Percentiles rank a stretch among this genome's conserved stretches.
Conservation (phyloP, 2,329 filamentous ascomycete species). For the Colletotrichum abscissum region DNA sequence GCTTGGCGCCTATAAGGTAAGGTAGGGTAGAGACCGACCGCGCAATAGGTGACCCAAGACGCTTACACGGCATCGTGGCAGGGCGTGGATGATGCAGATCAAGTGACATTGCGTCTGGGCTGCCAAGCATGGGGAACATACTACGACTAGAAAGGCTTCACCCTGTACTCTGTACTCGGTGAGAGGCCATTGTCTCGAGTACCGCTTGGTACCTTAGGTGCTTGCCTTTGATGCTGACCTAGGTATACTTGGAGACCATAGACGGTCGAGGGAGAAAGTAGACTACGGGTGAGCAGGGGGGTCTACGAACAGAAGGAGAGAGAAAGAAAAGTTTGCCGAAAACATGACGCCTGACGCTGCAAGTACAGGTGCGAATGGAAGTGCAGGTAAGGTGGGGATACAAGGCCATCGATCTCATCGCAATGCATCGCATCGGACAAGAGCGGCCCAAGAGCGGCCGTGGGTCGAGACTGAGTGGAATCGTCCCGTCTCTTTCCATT, state of each 20-base stretch:
- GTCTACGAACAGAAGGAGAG: neutral
- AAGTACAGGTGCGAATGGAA: neutral
- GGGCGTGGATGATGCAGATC: constrained; percentile 6
- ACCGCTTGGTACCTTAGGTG: neutral
- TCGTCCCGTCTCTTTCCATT: neutral
- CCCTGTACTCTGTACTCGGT: neutral
- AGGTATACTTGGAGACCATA: too few species aligned
- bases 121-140: neutral
- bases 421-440: neutral
- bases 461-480: neutral
- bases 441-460: neutral
- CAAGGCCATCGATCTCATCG: constrained; percentile 17
- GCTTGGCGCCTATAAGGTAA: neutral
- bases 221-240: neutral
- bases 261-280: neutral
- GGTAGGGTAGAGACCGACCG: neutral
- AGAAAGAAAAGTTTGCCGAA: constrained; percentile 14
- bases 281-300: neutral
- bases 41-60: constrained; percentile 10
- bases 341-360: neutral
- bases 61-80: constrained; percentile 11
- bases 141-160: too few species aligned
- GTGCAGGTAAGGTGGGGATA: neutral
- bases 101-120: neutral
- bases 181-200: neutral